Base-by-base conservation (phyloP, 768 basidiomycete genomes). In the Lactifluus rugatus region DNA sequence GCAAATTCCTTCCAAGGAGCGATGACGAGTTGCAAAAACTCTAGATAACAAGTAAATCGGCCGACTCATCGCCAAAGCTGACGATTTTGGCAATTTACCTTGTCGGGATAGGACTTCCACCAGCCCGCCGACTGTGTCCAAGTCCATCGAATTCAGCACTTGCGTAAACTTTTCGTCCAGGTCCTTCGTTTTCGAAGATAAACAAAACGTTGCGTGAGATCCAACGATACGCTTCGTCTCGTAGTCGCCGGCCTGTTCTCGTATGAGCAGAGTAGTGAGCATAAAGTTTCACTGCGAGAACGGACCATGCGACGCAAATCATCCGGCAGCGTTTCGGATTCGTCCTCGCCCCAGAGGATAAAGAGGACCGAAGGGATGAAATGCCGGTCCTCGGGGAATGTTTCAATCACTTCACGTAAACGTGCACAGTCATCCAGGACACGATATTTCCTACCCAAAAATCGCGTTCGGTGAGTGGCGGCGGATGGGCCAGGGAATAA, bases 341-440 rank as follows among this genome's bases (percentile, higher is more conserved):
- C 74, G 25, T 68, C 73, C 39, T 78, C 79, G 3, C 74, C 69
- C 86, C 87, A 90, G 21, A 74, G 75, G 48, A 90, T 70, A 4
- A 84, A 70, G 17, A 89, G 56, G 2, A 89, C 68, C 2, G 81
- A 79, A 14, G 87, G 85, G 17, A 78, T 66, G 62, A 83, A 89
- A 68, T 81, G 79, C 19, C 80, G 79, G 48, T 77, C 73, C 1
- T 71, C 60, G 1, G 83, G 82, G 19, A 87, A 70, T 0, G 72
- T 67, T 50, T 80, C 73, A 28, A 88, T 67, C 19, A 87, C 72
- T 57, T 87, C 83, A 34, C 85, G 79, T 21, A 90, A 70, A 23
- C 88, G 81, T 28, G 81, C 70, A 63, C 84, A 87, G 66, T 90
- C 88, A 59, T 87, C 87, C 28, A 89, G 70, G 39, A 83, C 70